phyloP scores from a whole-genome alignment of 805 yeast genomes.

The Kazachstania taianensis region DNA sequence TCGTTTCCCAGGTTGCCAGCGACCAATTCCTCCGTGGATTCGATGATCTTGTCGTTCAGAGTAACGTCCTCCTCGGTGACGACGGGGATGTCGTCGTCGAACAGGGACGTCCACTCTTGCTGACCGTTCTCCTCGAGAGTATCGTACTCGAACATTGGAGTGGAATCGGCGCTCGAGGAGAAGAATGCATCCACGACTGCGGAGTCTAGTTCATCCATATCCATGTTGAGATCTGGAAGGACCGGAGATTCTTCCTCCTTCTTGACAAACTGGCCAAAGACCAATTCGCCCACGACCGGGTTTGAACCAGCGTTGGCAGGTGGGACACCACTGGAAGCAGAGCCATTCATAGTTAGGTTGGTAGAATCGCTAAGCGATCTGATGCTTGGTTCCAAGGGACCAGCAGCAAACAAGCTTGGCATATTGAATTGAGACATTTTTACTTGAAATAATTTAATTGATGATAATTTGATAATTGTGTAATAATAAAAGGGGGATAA shows the following conservation, averaged over 20 bases:
- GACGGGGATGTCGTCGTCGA: conserved; percentile 36
- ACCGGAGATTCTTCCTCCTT: conserved; percentile 2
- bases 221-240: conserved; percentile 2
- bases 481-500: no score
- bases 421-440: conserved; percentile 12
- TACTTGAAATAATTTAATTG: background rate
- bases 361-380: background rate
- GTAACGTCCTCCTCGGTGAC: conserved; percentile 29
- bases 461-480: no score
- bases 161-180: conserved; percentile 38
- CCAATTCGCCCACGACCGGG: conserved; percentile 17
- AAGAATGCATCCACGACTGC: conserved; percentile 53
- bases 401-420: conserved; percentile 10
- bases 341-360: background rate
- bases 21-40: conserved; percentile 9
- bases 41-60: conserved; percentile 16
- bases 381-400: conserved; percentile 4
- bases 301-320: background rate
- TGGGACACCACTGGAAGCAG: background rate
- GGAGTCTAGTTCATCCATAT: conserved; percentile 34
- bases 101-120: conserved; percentile 52
- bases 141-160: conserved; percentile 45
- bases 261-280: conserved; percentile 20
- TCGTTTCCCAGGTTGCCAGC: no score
- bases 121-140: conserved; percentile 26